Evolutionary conservation across 352 stramenopile genomes (phyloP), one percentile per base, ranked within the genome.

Genomic region (Phytophthora citrophthora): DNA sequence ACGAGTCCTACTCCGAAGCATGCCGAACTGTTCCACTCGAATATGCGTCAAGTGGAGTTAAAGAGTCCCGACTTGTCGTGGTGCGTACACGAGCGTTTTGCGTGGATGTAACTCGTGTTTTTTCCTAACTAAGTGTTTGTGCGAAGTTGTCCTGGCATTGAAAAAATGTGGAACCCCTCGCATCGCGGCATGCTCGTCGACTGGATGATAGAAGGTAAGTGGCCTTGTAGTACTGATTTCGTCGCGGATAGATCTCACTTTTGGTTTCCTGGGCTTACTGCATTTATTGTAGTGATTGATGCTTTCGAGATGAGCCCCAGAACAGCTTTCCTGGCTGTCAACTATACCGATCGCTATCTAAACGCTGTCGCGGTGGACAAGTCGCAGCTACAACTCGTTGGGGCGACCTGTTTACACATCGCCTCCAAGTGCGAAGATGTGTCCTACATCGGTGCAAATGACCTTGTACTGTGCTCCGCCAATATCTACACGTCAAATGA

Each of bases 341-440:
- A 94, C 63, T 96, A 97, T 70, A 96, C 88, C 1, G 90, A 97
- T 51, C 78, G 89, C 4, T 97, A 91, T 54, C 50, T 96, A 40
- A 84, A 95, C 38, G 90, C 91, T 36, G 82, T 92, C 27, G 91
- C 91, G 83, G 87, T 95, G 29, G 93, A 93, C 68, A 95, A 93
- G 54, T 93, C 84, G 11, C 83, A 87, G 7, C 96, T 96, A 31
- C 90, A 97, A 68, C 49, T 97, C 20, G 74, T 97, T 18, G 90
- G 89, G 16, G 90, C 90, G 8, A 97, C 90, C 0, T 97, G 89
- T 50, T 64, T 97, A 46, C 90, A 97, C 56, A 86, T 97, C 15
- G 90, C 90, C 0, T 96, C 88, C 8, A 97, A 97, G 52, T 96
- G 86, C 60, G 90, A 97, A 79, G 90, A 97, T 47, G 89, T 97